Percentiles rank a stretch among this genome's conserved stretches.
These are phyloP conservation scores for Anethum foeniculum DNA, from an alignment of 140 eudicot genomes.

Conservation along the genomic window DNA sequence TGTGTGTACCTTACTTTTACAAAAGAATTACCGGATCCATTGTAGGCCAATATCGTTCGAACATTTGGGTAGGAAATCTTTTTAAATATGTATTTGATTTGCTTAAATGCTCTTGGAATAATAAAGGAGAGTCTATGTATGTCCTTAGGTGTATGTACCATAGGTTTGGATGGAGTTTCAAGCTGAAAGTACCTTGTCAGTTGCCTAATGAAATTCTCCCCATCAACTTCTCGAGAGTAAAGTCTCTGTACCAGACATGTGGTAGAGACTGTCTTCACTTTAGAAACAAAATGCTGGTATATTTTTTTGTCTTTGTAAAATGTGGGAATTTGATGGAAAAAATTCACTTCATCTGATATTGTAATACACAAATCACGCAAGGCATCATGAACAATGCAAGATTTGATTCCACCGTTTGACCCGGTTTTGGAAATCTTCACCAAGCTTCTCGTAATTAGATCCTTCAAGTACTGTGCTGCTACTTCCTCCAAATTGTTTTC, in stretches of 20 bases:
- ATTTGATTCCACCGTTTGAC: not conserved
- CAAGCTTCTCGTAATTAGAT: not conserved
- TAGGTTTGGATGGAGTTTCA: not conserved
- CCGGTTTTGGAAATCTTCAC: not conserved
- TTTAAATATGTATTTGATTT: too few species aligned
- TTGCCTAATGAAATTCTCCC: not conserved
- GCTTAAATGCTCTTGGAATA: not conserved
- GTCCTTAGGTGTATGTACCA: not conserved
- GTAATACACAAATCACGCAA: not conserved
- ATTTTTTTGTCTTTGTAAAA: not conserved
- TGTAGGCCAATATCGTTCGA: not conserved
- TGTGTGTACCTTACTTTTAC: not conserved
- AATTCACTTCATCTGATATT: slow-evolving; percentile 13
- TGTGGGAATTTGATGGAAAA: slow-evolving; percentile 2
- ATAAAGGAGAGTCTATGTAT: not conserved
- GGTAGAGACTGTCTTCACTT: too few species aligned
- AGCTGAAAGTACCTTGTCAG: not conserved
- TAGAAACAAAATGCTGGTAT: slow-evolving; percentile 5
- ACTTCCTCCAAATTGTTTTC: not conserved
- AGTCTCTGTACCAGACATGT: not conserved
- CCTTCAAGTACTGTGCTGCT: not conserved
- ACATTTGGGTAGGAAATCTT: not conserved
- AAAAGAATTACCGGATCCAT: not conserved
- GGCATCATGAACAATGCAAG: not conserved
- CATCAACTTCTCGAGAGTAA: not conserved